These are phyloP conservation scores for Geotrichum ghanense DNA, from an alignment of 805 yeast species.

Conservation along the genomic window DNA sequence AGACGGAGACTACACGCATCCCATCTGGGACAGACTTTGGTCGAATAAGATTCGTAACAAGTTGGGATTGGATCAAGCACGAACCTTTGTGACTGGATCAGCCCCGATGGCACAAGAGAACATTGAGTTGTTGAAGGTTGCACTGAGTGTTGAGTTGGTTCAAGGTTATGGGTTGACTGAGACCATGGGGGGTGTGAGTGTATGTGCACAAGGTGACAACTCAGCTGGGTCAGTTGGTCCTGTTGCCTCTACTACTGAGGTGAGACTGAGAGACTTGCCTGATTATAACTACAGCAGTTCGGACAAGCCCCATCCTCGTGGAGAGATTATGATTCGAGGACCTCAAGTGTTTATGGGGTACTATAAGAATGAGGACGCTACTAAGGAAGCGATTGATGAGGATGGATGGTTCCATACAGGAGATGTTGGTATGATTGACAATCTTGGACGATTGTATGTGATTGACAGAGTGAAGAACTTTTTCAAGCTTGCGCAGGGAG, in stretches of 20 bases:
- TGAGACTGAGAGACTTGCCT: slow-evolving; percentile 52
- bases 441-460: slow-evolving; percentile 43
- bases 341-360: slow-evolving; percentile 49
- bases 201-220: slow-evolving; percentile 32
- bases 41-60: slow-evolving; percentile 34
- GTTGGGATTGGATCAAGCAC: slow-evolving; percentile 37
- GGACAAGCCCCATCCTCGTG: slow-evolving; percentile 35
- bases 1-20: slow-evolving; percentile 30
- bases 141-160: slow-evolving; percentile 39
- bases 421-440: slow-evolving; percentile 46
- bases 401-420: slow-evolving; percentile 62
- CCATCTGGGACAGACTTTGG: slow-evolving; percentile 28
- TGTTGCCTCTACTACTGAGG: slow-evolving; percentile 42
- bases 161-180: slow-evolving; percentile 78
- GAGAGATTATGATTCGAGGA: slow-evolving; percentile 55
- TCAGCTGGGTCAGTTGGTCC: slow-evolving; percentile 51
- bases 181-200: slow-evolving; percentile 51
- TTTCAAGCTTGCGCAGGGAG: slow-evolving; percentile 57
- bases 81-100: slow-evolving; percentile 41
- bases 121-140: slow-evolving; percentile 47
- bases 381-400: slow-evolving; percentile 38
- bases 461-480: slow-evolving; percentile 72
- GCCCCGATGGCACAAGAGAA: slow-evolving; percentile 63
- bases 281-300: slow-evolving; percentile 42
- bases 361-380: slow-evolving; percentile 46